Conservation (phyloP, 805 yeast species). For the Osmozyma mogii region DNA sequence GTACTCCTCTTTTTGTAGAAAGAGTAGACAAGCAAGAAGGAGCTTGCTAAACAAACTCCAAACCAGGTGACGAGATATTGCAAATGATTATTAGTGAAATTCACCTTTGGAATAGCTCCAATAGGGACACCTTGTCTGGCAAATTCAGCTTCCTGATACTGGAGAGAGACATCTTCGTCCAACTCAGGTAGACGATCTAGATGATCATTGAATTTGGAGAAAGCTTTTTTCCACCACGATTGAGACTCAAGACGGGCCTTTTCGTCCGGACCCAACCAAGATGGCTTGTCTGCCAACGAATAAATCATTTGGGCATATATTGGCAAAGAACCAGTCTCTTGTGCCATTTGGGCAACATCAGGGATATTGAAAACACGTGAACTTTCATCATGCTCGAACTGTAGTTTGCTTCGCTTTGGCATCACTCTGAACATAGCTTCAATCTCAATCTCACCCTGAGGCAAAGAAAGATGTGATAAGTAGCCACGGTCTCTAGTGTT, state of each 20-base stretch:
- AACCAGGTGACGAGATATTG: slow-evolving; percentile 95
- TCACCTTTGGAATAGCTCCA: slow-evolving; percentile 75
- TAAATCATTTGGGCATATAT: slow-evolving; percentile 69
- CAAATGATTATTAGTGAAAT: slow-evolving; percentile 79
- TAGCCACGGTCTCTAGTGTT: slow-evolving; percentile 37
- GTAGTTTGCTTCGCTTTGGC: slow-evolving; percentile 51
- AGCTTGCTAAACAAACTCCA: slow-evolving; percentile 68
- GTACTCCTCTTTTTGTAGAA: slow-evolving; percentile 23
- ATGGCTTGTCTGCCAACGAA: slow-evolving; percentile 60
- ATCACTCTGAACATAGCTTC: slow-evolving; percentile 69
- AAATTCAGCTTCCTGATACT: slow-evolving; percentile 44
- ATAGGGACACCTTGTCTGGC: slow-evolving; percentile 82
- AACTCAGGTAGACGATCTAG: slow-evolving; percentile 14
- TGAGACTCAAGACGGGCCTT: not conserved
- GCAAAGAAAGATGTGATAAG: slow-evolving; percentile 64
- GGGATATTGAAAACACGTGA: slow-evolving; percentile 68
- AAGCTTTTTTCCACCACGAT: slow-evolving; percentile 9
- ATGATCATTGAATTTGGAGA: slow-evolving; percentile 6
- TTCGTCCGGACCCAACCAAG: slow-evolving; percentile 22
- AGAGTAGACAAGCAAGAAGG: slow-evolving; percentile 48
- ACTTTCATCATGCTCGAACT: slow-evolving; percentile 62
- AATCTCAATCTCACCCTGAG: slow-evolving; percentile 63
- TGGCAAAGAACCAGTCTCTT: slow-evolving; percentile 57
- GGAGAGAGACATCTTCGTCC: slow-evolving; percentile 25
- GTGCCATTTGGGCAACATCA: slow-evolving; percentile 77